Conservation (phyloP, 805 yeast species). For the Lachancea mirantina region DNA sequence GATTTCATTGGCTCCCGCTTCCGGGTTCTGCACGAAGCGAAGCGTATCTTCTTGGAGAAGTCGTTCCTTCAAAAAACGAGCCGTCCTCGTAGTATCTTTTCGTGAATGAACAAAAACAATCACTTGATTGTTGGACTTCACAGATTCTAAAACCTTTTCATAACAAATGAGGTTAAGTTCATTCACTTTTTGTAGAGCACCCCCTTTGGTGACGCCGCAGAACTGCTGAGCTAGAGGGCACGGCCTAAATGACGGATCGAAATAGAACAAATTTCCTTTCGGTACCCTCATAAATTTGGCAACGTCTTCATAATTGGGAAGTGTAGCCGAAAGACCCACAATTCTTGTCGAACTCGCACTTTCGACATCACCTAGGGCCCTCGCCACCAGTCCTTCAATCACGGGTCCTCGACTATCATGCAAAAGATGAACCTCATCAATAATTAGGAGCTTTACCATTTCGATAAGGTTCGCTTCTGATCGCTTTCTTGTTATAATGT, state of each 20-base stretch:
- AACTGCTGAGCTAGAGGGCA: conserved; percentile 87
- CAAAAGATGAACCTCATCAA: conserved; percentile 88
- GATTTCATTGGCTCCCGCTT: conserved; percentile 54
- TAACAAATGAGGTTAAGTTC: conserved; percentile 90
- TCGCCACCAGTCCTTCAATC: conserved; percentile 75
- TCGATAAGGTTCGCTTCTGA: conserved; percentile 58
- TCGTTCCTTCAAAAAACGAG: conserved; percentile 60
- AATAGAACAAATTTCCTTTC: conserved; percentile 60
- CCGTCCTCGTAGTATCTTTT: conserved; percentile 83
- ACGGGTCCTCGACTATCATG: conserved; percentile 97
- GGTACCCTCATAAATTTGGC: conserved; percentile 72
- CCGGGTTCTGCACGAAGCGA: conserved; percentile 37
- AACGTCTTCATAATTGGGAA: conserved; percentile 84
- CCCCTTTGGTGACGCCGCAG: conserved; percentile 79
- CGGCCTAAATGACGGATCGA: conserved; percentile 80
- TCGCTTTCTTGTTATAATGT: conserved; percentile 80
- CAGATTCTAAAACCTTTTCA: conserved; percentile 64
- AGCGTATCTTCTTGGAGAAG: conserved; percentile 49
- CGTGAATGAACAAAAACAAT: conserved; percentile 91
- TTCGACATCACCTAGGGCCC: conserved; percentile 46
- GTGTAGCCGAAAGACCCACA: conserved; percentile 86
- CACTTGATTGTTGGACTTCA: conserved; percentile 62
- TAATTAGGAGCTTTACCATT: conserved; percentile 61
- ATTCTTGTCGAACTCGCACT: conserved; percentile 50
- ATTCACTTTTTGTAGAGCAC: conserved; percentile 63